Evolutionary conservation across 768 basidiomycete genomes (phyloP), one percentile per base, ranked within the genome.

Genomic region (Agrocybe praecox): DNA sequence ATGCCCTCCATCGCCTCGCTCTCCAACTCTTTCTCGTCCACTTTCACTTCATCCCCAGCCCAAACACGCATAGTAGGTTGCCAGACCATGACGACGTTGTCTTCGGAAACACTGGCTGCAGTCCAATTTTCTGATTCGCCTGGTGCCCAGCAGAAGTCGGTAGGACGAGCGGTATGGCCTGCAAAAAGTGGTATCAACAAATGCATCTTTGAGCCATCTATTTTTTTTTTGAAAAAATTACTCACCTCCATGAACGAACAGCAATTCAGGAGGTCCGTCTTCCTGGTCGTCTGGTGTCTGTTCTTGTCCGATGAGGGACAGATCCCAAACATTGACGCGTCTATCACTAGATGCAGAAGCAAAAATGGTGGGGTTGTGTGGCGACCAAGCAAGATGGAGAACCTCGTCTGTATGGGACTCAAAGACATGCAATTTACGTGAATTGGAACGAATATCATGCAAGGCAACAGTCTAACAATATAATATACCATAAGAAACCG

Each of bases 201-300:
- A 51, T 51, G 53, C n/a, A 36, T 53, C n/a, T 29, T 21, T 54
- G 49, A n/a, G n/a, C n/a, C n/a, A n/a, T n/a, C n/a, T n/a, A n/a
- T n/a, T n/a, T n/a, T n/a, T 56, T 49, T 24, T 2, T 46, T 9
- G 49, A 52, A 22, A 6, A 57, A 53, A 62, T 70, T 56, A 62
- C 84, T 58, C 77, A 85, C 90, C 97, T 63, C 97, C 97, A 63
- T 99, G 97, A 46, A 98, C 84, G 72, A 99, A 99, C 62, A 98
- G 73, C 56, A 98, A 74, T 71, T 99, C 97, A 1, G 97, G 97
- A 15, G 97, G 95, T 1, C 97, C 97, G 66, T 99, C 97, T 70
- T 99, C 97, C 56, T 94, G 92, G 67, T 99, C 97, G 62, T 99
- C 97, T 3, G 96, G 97, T 1, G 94, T 92, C 72, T 99, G 97